Conservation (phyloP, 106 monocot genomes). For the Posidonia australis region DNA sequence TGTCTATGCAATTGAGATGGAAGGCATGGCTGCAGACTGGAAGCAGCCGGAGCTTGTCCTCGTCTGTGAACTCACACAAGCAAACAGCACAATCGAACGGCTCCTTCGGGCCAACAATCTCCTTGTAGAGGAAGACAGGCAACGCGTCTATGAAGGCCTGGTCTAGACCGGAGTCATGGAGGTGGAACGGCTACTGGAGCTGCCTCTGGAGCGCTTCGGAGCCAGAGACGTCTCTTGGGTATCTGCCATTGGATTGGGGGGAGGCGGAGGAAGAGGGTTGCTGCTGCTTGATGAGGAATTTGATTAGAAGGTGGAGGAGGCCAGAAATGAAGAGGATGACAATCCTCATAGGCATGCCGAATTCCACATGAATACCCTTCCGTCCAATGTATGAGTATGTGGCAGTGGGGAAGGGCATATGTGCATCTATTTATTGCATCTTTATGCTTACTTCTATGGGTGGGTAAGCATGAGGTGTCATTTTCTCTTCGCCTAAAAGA, state of each 20-base stretch:
- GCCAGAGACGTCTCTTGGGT: slow-evolving; percentile 25
- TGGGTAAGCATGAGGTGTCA: no score
- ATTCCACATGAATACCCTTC: no score
- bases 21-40: slow-evolving; percentile 89
- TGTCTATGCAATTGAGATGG: slow-evolving; percentile 85
- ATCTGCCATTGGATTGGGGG: slow-evolving; percentile 6
- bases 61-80: slow-evolving; percentile 63
- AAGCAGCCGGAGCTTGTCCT: slow-evolving; percentile 73
- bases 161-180: slow-evolving; percentile 78
- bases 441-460: no score
- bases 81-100: slow-evolving; percentile 96
- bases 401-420: no score
- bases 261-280: slow-evolving; percentile 11
- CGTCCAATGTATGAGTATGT: no score
- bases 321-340: slow-evolving; percentile 75
- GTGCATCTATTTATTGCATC: no score
- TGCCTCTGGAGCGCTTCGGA: slow-evolving; percentile 29
- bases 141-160: slow-evolving; percentile 84
- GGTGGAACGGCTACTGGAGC: slow-evolving; percentile 77
- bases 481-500: no score
- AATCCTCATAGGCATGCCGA: no score
- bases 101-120: slow-evolving; percentile 63
- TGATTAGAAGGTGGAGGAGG: slow-evolving; percentile 50
- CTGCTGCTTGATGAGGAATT: slow-evolving; percentile 48
- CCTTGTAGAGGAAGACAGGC: slow-evolving; percentile 78